Evolutionary conservation across 2,329 filamentous ascomycete species (phyloP).

Genomic region (Aspergillus viridinutans): DNA sequence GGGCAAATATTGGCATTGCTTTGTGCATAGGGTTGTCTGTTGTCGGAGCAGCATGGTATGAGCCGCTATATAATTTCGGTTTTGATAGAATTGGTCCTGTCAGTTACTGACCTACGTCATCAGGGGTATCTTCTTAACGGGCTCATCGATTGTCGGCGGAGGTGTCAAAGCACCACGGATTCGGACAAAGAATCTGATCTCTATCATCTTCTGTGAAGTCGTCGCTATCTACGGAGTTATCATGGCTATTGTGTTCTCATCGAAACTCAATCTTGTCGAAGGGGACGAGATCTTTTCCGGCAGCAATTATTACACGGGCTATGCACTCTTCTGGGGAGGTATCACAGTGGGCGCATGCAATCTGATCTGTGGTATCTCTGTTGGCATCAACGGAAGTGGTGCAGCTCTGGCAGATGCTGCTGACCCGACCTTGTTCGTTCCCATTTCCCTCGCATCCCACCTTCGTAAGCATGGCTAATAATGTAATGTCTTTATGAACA

Average conservation of each 20-base stretch:
- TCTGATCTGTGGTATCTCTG: conserved; percentile 88
- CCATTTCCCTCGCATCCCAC: not conserved
- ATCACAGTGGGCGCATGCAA: conserved; percentile 95
- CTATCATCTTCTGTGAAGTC: conserved; percentile 99
- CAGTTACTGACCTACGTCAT: conserved; percentile 14
- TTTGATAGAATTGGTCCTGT: not conserved
- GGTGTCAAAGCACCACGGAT: conserved; percentile 96
- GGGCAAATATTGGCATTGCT: conserved; percentile 84
- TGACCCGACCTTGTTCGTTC: conserved; percentile 75
- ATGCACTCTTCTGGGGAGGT: conserved; percentile 92
- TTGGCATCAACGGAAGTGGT: conserved; percentile 96
- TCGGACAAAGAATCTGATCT: conserved; percentile 98
- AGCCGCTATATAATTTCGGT: conserved; percentile 13
- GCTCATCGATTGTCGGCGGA: conserved; percentile 92
- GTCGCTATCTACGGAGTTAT: conserved; percentile 99
- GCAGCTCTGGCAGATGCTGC: conserved; percentile 94
- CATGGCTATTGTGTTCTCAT: conserved; percentile 97
- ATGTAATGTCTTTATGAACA: conserved; percentile 33
- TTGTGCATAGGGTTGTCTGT: conserved; percentile 96
- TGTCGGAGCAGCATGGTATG: conserved; percentile 90
- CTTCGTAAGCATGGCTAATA: conserved; percentile 1
- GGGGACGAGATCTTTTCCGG: conserved; percentile 65
- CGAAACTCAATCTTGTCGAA: conserved; percentile 68
- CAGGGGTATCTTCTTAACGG: conserved; percentile 99
- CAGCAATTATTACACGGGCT: conserved; percentile 89